Percentiles rank a stretch among this genome's conserved stretches.
Evolutionary conservation across 371 early-diverging fungal species (phyloP).

Genomic region (Mucor velutinosus): DNA sequence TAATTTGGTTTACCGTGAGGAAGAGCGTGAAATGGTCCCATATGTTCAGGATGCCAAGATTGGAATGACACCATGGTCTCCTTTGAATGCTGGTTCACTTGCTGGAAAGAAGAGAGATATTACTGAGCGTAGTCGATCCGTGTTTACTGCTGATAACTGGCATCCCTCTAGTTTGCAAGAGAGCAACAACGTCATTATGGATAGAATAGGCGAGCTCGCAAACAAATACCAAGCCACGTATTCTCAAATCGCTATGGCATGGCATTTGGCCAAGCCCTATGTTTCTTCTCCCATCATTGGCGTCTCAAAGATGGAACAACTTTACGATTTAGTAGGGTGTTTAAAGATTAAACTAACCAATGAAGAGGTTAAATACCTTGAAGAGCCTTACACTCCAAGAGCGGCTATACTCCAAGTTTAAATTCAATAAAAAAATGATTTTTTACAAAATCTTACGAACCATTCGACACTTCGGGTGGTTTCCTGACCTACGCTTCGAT

Average conservation of each 20-base stretch:
- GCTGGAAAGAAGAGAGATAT: constrained; percentile 33
- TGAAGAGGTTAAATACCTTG: constrained; percentile 41
- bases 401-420: too few species aligned
- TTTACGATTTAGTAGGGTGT: constrained; percentile 38
- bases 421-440: too few species aligned
- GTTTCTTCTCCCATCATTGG: constrained; percentile 53
- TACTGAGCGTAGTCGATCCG: constrained; percentile 6
- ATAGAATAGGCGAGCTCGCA: constrained; percentile 45
- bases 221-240: constrained; percentile 32
- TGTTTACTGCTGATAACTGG: background rate
- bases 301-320: constrained; percentile 29
- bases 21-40: constrained; percentile 64
- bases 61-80: constrained; percentile 56
- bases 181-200: constrained; percentile 28
- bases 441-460: too few species aligned
- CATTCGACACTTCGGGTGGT: too few species aligned
- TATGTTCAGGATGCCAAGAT: constrained; percentile 46
- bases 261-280: constrained; percentile 40
- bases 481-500: too few species aligned
- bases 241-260: constrained; percentile 41
- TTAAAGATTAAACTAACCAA: constrained; percentile 34
- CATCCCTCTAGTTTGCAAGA: constrained; percentile 3
- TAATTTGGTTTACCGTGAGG: constrained; percentile 61
- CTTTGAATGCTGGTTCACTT: constrained; percentile 45
- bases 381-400: constrained; percentile 26